Percentiles rank a stretch among this genome's conserved stretches.
These are phyloP conservation scores for Microstroma glucosiphilum DNA, from an alignment of 1,284 basidiomycete genomes.

Conservation along the genomic window DNA sequence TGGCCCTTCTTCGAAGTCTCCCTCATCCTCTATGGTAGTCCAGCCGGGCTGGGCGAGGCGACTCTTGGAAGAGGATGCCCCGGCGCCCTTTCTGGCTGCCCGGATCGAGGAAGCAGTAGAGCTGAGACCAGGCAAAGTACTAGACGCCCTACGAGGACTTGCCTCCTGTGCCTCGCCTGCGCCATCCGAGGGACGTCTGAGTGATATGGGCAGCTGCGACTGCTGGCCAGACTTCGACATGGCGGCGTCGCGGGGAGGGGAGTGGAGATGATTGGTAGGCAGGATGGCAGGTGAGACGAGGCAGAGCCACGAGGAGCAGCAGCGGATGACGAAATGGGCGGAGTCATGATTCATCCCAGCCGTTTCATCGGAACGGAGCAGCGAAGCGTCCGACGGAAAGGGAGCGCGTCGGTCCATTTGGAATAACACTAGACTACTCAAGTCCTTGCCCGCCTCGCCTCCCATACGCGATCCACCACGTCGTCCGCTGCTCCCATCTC, in stretches of 20 bases:
- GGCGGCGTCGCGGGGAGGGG: too few relatives aligned
- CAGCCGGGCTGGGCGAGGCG: conserved; percentile 12
- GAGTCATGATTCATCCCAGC: too few relatives aligned
- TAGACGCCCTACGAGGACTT: conserved; percentile 6
- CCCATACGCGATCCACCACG: neutral
- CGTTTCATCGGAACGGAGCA: too few relatives aligned
- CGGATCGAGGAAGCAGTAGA: conserved; percentile 43
- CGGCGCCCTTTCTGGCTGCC: conserved; percentile 6
- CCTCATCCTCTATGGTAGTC: conserved; percentile 35
- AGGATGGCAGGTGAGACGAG: too few relatives aligned
- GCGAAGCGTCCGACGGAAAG: too few relatives aligned
- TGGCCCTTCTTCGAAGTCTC: conserved; percentile 31
- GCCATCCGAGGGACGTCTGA: neutral
- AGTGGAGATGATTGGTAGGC: too few relatives aligned
- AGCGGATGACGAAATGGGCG: too few relatives aligned
- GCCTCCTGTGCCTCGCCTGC: neutral
- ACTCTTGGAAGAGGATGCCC: neutral
- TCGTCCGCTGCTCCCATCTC: neutral
- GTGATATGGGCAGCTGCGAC: neutral
- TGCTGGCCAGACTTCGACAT: too few relatives aligned
- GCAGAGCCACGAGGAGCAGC: too few relatives aligned
- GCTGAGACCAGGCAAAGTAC: conserved; percentile 42
- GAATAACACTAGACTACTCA: too few relatives aligned
- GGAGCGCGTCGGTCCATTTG: too few relatives aligned
- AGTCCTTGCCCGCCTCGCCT: neutral